phyloP scores from a whole-genome alignment of 306 rosid genomes.

The Glycine latifolia region DNA sequence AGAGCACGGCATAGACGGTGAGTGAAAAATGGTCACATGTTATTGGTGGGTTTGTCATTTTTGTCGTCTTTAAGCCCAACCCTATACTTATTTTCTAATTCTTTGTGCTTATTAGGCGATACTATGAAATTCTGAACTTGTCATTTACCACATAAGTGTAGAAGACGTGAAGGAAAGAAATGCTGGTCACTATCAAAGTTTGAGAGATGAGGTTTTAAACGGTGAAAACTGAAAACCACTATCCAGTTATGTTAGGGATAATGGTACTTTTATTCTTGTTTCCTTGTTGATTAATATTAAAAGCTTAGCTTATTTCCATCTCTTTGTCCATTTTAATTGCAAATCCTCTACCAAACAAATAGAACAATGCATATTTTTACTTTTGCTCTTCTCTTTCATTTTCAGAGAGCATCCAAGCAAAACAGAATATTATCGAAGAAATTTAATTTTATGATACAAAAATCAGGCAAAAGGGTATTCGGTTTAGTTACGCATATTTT shows the following conservation, averaged over 20 bases:
- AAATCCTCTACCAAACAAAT: background rate
- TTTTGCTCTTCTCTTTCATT: background rate
- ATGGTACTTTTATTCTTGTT: background rate
- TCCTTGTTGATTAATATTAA: background rate
- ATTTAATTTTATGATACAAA: background rate
- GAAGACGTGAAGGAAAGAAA: constrained; percentile 15
- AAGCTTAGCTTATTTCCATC: background rate
- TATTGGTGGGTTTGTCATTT: background rate
- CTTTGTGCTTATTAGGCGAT: background rate
- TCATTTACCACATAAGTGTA: background rate
- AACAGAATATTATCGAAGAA: background rate
- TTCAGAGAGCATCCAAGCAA: background rate
- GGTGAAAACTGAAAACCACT: too few relatives aligned
- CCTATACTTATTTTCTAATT: background rate
- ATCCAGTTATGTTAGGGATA: background rate
- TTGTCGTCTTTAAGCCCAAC: background rate
- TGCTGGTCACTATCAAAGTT: background rate
- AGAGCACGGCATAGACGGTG: background rate
- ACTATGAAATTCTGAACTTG: background rate
- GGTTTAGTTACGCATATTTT: background rate
- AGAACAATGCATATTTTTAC: background rate
- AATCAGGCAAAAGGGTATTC: background rate
- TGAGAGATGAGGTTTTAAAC: background rate
- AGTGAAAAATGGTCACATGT: background rate
- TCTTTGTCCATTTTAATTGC: background rate